Base-by-base conservation (phyloP, 352 stramenopile species). In the Phytophthora ohioensis region DNA sequence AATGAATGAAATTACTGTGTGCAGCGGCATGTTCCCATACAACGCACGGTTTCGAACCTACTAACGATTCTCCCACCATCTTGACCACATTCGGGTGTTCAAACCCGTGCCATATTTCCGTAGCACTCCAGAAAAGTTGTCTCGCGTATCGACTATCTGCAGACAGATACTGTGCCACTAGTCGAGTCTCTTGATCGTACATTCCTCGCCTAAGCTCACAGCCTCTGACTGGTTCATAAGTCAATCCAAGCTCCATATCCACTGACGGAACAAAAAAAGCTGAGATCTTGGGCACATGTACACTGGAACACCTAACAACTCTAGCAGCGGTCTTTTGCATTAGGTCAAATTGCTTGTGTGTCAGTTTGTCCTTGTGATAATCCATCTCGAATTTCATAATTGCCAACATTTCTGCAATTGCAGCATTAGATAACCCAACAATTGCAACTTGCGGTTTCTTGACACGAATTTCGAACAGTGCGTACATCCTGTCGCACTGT, bases 341-440 rank as follows among this genome's bases (percentile, higher is more conserved):
- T 2, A 76, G 36, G 21, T 42, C 11, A 5, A 36, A 21, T 46
- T 79, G 67, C 15, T 58, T 27, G 5, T 12, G 21, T 27, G 63
- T 45, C 12, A 70, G 48, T 15, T 76, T 8, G 2, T 68, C 21
- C 21, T 55, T 59, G 57, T 75, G 57, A 31, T 54, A 74, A 3
- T 62, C 53, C 4, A 74, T 36, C 45, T 80, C 72, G 42, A 69
- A 76, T 45, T 74, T 71, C 30, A 75, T 56, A 4, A 75, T 67
- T 3, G 39, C 67, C 49, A 75, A 48, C 4, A 59, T 64, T 49
- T 75, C 61, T 7, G 57, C 62, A 3, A 75, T 45, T 66, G 11
- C 0, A 55, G 38, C 12, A 62, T 62, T 0, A 49, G 15, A 8
- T 27, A 27, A 27, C 21, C 21, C 21, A 27, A 27, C 21, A 35